Conservation (phyloP, 1,284 basidiomycete genomes). For the Apiotrichum laibachii region DNA sequence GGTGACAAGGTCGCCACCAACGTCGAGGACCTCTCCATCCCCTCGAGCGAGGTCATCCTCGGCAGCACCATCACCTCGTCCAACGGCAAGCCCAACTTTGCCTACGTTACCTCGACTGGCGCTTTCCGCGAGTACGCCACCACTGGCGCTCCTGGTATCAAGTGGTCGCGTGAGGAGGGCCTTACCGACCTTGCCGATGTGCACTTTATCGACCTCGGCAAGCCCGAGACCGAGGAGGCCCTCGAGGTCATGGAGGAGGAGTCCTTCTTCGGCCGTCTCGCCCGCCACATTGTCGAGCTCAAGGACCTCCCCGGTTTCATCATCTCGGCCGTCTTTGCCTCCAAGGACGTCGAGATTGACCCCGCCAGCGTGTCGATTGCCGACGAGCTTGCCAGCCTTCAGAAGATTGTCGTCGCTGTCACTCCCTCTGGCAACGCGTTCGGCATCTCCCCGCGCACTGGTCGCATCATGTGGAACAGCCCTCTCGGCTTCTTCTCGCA, state of each 20-base stretch:
- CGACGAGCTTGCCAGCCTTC: slow-evolving; percentile 77
- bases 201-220: slow-evolving; percentile 75
- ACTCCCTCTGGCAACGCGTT: slow-evolving; percentile 74
- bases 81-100: not conserved
- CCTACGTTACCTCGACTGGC: slow-evolving; percentile 68
- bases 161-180: slow-evolving; percentile 82
- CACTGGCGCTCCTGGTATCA: slow-evolving; percentile 13
- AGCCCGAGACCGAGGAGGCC: slow-evolving; percentile 57
- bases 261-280: slow-evolving; percentile 59
- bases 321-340: slow-evolving; percentile 22
- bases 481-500: slow-evolving; percentile 51
- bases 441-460: slow-evolving; percentile 75
- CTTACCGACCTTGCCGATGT: slow-evolving; percentile 65
- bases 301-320: slow-evolving; percentile 72
- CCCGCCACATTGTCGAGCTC: slow-evolving; percentile 63
- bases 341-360: not conserved
- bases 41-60: slow-evolving; percentile 41
- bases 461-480: slow-evolving; percentile 71
- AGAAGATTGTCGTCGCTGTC: slow-evolving; percentile 74
- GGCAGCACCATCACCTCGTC: slow-evolving; percentile 58
- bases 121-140: slow-evolving; percentile 54
- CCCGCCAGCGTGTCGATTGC: not conserved
- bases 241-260: slow-evolving; percentile 56
- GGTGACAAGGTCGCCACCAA: not conserved
- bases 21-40: slow-evolving; percentile 15